These are phyloP conservation scores for Neurospora cerealis DNA, from an alignment of 495 filamentous ascomycete species.

Conservation along the genomic window DNA sequence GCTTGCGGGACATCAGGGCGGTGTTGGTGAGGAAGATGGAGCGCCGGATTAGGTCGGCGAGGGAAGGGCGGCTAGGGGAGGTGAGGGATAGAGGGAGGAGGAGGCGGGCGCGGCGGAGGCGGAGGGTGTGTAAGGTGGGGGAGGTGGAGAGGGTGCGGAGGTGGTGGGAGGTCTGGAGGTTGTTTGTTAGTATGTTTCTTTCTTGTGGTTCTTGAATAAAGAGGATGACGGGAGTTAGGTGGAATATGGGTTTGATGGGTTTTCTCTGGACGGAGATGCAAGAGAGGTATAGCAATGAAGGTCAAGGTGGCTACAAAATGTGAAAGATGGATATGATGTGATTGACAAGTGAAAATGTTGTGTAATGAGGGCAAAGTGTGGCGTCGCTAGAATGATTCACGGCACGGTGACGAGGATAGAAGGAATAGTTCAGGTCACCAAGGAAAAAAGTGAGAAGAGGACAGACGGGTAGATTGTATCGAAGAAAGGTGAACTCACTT, in stretches of 20 bases:
- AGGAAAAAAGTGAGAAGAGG: neutral
- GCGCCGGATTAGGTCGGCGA: slow-evolving; percentile 39
- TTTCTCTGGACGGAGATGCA: neutral
- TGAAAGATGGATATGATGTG: neutral
- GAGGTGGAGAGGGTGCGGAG: slow-evolving; percentile 43
- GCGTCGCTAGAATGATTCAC: neutral
- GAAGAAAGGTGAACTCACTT: slow-evolving; percentile 31
- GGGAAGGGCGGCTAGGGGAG: slow-evolving; percentile 42
- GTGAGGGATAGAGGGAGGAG: slow-evolving; percentile 37
- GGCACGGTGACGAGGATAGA: slow-evolving; percentile 2
- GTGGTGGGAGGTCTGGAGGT: slow-evolving; percentile 42
- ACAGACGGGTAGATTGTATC: neutral
- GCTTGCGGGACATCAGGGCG: slow-evolving; percentile 40
- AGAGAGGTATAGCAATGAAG: neutral
- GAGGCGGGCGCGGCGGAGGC: slow-evolving; percentile 40
- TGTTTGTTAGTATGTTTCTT: neutral
- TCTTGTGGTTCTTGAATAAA: neutral
- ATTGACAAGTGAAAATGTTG: neutral
- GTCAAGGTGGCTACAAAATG: neutral
- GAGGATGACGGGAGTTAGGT: neutral
- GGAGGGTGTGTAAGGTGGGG: slow-evolving; percentile 44
- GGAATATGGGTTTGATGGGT: neutral
- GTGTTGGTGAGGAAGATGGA: slow-evolving; percentile 51
- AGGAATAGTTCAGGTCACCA: slow-evolving; percentile 4
- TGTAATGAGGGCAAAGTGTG: neutral